These are phyloP conservation scores for Kwoniella sp. DNA, from an alignment of 768 basidiomycete species.

Conservation along the genomic window DNA sequence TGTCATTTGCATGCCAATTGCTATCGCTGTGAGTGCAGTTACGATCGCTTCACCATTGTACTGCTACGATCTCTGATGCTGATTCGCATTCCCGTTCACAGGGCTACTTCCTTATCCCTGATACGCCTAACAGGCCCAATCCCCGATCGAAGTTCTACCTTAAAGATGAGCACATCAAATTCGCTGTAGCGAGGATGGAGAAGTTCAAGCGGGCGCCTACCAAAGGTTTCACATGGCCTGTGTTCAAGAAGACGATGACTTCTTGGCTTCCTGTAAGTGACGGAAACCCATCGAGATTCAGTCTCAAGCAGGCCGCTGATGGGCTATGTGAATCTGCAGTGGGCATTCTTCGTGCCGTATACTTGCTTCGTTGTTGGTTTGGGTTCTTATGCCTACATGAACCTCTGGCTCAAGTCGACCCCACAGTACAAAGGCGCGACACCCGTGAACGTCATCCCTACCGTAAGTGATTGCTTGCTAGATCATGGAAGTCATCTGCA, in stretches of 20 bases:
- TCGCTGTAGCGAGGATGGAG: conserved; percentile 20
- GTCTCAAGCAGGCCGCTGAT: background rate
- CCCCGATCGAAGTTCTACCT: conserved; percentile 24
- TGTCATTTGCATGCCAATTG: conserved; percentile 34
- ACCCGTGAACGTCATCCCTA: conserved; percentile 37
- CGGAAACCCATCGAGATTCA: background rate
- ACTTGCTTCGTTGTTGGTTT: conserved; percentile 29
- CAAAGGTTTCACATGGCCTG: conserved; percentile 27
- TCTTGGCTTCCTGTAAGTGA: conserved; percentile 27
- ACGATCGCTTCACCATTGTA: background rate
- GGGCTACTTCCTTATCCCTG: conserved; percentile 37
- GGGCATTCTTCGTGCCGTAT: conserved; percentile 33
- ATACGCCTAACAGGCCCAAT: conserved; percentile 23
- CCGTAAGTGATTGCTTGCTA: conserved; percentile 8
- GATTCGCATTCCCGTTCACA: background rate
- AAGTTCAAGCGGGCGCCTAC: conserved; percentile 20
- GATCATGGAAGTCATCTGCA: background rate
- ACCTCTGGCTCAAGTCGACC: conserved; percentile 32
- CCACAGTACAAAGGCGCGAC: conserved; percentile 24
- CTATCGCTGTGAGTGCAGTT: conserved; percentile 21
- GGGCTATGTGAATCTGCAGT: conserved; percentile 2
- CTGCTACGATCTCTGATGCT: background rate
- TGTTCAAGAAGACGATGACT: conserved; percentile 30
- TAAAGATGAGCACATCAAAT: conserved; percentile 26
- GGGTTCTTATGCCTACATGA: conserved; percentile 35